Evolutionary conservation across 75 land plant species (phyloP), one percentile per base, ranked within the genome.

Genomic region (Picea sitchensis): DNA sequence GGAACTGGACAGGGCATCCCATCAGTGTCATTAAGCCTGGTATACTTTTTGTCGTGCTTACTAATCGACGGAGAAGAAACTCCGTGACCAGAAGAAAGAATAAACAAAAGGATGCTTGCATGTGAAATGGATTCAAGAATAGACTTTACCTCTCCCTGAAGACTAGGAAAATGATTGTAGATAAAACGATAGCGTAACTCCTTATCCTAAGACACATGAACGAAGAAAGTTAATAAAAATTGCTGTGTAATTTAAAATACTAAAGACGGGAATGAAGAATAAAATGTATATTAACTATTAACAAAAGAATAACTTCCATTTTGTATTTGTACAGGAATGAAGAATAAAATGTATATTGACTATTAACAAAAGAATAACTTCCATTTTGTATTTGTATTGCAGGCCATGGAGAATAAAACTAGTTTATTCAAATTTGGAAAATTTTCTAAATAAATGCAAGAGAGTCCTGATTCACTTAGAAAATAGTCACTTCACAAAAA

Each of bases 181-280:
- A 94, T 87, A 76, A 94, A 94, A 13, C 97, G 91, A 68, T 94
- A 94, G n/a, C 92, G 86, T 78, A 94, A 36, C 9, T 94, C 97
- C 62, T 86, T 90, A 72, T 94, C 97, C 97, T 94, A 91, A 74
- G 78, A 79, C 76, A 74, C 68, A 71, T 20, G 65, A 63, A 77
- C 17, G 54, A 38, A 75, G 15, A 79, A 51, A 23, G 38, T 13
- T 17, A 44, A 41, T 44, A 41, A 71, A 8, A 71, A 44, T 1
- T 71, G 21, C 23, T 44, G 11, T 23, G 3, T 21, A 8, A 11
- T 38, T 71, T 44, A 8, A 71, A 41, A 44, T 71, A 23, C 54
- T n/a, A 71, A 32, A 44, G 1, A 71, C n/a, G 3, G 4, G 44
- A n/a, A 8, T 51, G 13, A 44, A 71, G 74, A n/a, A 71, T 12